Conservation (phyloP, 2,329 filamentous ascomycete species). For the Thielaviopsis cerberus region DNA sequence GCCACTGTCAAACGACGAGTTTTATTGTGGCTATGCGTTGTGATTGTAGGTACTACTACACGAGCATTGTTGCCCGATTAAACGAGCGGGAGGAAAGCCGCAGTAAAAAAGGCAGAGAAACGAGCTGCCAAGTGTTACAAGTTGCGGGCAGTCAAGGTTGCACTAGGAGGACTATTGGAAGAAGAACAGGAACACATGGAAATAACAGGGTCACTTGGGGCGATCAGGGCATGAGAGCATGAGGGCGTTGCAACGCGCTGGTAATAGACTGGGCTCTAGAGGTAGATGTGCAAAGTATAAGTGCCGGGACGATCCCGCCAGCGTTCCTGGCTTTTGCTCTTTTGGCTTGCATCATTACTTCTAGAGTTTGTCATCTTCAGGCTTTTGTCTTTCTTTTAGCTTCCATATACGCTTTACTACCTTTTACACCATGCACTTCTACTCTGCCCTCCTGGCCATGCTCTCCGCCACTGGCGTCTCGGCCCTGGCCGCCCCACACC, state of each 20-base stretch:
- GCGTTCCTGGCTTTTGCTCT: background rate
- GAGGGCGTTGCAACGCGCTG: background rate
- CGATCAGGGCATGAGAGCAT: background rate
- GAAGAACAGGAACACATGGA: background rate
- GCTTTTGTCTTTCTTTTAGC: too few species aligned
- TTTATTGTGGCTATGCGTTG: background rate
- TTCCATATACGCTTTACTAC: background rate
- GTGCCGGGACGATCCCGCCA: background rate
- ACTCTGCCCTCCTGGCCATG: conserved; percentile 9
- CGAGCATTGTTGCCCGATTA: too few species aligned
- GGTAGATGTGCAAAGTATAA: background rate
- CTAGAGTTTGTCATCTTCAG: too few species aligned
- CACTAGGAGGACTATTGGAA: background rate
- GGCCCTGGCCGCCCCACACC: conserved; percentile 10
- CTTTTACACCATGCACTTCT: conserved; percentile 10
- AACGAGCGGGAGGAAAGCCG: background rate
- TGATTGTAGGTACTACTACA: too few species aligned
- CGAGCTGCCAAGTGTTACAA: background rate
- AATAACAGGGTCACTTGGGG: background rate
- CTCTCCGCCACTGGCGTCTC: conserved; percentile 9
- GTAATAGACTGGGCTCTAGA: background rate
- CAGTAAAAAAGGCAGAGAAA: background rate
- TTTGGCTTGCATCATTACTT: background rate
- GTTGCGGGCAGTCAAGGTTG: background rate
- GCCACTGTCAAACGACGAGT: background rate